Base-by-base conservation (phyloP, 305 asterid genomes). In the Solanum aculeatissimum region DNA sequence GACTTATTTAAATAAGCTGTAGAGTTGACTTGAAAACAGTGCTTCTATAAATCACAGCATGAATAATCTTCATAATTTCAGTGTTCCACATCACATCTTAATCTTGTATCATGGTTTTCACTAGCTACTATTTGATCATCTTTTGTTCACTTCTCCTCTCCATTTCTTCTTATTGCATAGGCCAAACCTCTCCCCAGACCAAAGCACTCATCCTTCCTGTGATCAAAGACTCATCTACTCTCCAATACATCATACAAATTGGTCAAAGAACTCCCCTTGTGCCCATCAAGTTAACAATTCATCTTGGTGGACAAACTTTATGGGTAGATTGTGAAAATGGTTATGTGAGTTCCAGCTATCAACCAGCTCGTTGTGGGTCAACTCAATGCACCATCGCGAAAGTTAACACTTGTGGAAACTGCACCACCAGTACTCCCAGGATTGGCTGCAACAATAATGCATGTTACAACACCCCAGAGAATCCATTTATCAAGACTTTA, bases 391-490 rank as follows among this genome's bases (percentile, higher is more conserved):
- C 51, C 53, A 18, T 57, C 5, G 79, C 87, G 32, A 71, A 81
- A 29, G 55, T 80, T 10, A 16, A 38, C 21, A 23, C 55, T 29
- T 85, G 85, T 53, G 88, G 86, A 14, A n/a, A 75, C 21, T 85
- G 84, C 81, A 32, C 5, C 18, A 7, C 68, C 55, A 38, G 42
- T n/a, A 18, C 71, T 6, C 71, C 81, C 7, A 66, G 23, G 15
- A 84, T 81, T 43, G 85, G 88, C 18, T 85, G 88, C 83, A 82
- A 72, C 16, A 62, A 85, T 25, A 65, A 86, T 74, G 60, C 84
- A 4, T 86, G 88, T 43, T 25, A 75, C 9, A 60, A 82, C 23
- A 51, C 79, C 62, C 86, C 86, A 4, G 86, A 74, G 4, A 86
- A 86, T 60, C 84, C 84, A 77, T 77, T 77, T n/a, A 77, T 77